These are phyloP conservation scores for Solanum etuberosum DNA, from an alignment of 257 asterid genomes.

Conservation along the genomic window DNA sequence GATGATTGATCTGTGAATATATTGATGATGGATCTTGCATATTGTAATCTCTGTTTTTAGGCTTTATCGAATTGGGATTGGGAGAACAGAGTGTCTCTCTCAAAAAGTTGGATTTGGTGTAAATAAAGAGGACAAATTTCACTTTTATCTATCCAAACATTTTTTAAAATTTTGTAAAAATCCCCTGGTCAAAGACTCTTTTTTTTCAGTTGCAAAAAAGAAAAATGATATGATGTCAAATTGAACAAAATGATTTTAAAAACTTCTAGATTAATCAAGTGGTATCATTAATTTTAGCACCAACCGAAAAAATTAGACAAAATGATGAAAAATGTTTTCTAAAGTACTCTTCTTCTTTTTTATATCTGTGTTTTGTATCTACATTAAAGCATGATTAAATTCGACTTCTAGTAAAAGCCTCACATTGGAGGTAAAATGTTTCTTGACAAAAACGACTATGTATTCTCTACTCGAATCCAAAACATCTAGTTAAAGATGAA, in stretches of 20 bases:
- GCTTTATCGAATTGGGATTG: neutral
- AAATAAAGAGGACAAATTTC: neutral
- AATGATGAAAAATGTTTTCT: neutral
- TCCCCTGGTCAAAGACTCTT: neutral
- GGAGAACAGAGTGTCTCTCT: neutral
- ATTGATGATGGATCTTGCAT: constrained; percentile 58
- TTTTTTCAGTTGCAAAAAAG: neutral
- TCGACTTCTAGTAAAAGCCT: too few species aligned
- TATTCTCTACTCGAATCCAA: too few species aligned
- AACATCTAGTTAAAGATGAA: too few species aligned
- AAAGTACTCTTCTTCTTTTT: neutral
- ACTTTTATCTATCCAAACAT: neutral
- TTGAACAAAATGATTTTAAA: neutral
- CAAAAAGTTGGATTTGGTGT: neutral
- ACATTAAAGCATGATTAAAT: too few species aligned
- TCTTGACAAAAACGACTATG: too few species aligned
- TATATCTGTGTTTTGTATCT: too few species aligned
- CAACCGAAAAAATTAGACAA: too few species aligned
- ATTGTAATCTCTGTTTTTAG: neutral
- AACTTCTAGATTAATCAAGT: neutral
- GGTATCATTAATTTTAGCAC: neutral
- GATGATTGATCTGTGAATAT: constrained; percentile 48
- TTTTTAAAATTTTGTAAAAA: neutral
- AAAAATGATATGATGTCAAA: neutral
- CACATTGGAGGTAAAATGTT: too few species aligned